Evolutionary conservation across 768 basidiomycete species (phyloP).

Genomic region (Daedaleopsis nitida): DNA sequence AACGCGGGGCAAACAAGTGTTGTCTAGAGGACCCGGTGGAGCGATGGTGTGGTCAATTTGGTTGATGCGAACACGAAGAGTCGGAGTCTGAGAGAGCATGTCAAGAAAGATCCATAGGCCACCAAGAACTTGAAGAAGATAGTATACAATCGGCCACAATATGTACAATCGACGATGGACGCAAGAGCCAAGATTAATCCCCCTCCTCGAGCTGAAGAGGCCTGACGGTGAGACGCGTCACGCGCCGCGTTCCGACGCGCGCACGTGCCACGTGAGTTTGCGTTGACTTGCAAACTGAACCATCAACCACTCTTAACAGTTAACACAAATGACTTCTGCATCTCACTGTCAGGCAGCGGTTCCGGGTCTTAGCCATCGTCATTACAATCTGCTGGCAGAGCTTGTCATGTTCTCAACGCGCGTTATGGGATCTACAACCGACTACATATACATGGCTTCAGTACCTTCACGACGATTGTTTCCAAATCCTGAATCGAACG

Average conservation of each 20-base stretch:
- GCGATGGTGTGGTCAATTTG: conserved; percentile 67
- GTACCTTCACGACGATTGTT: background rate
- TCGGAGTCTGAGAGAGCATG: conserved; percentile 23
- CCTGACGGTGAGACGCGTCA: background rate
- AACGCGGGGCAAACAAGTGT: conserved; percentile 56
- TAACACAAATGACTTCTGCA: no score
- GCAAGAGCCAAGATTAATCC: conserved; percentile 5
- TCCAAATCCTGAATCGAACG: background rate
- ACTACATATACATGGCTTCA: conserved; percentile 10
- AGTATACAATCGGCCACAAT: conserved; percentile 2
- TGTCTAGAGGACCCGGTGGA: conserved; percentile 65
- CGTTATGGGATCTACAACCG: background rate
- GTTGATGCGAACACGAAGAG: conserved; percentile 46
- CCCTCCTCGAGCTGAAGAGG: background rate
- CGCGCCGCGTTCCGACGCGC: conserved; percentile 7
- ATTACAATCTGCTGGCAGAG: background rate
- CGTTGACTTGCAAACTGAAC: no score
- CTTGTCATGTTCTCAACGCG: background rate
- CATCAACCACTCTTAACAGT: no score
- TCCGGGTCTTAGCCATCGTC: background rate
- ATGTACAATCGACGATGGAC: conserved; percentile 10
- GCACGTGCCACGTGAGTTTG: no score
- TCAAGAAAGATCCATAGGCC: background rate
- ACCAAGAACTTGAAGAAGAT: conserved; percentile 5
- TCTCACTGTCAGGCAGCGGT: no score